Evolutionary conservation across 306 rosid genomes (phyloP).

Genomic region (Cucurbita ficifolia): DNA sequence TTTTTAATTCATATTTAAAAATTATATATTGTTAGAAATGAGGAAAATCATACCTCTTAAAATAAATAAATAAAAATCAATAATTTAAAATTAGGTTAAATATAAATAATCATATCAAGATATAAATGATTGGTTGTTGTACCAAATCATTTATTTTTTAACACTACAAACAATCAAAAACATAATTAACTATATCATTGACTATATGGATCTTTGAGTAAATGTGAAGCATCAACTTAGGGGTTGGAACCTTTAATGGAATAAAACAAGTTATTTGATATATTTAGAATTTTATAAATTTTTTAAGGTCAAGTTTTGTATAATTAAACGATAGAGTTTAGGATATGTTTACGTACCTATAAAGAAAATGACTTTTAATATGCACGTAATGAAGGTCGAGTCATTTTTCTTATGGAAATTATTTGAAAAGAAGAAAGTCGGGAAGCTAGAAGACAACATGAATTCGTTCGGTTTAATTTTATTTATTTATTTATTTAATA

Average conservation of each 20-base stretch:
- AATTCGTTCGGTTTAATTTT: too few relatives aligned
- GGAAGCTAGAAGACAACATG: not conserved
- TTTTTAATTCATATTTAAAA: too few relatives aligned
- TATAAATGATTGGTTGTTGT: not conserved
- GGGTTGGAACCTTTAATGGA: too few relatives aligned
- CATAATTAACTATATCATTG: not conserved
- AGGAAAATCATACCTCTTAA: too few relatives aligned
- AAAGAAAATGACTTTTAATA: not conserved
- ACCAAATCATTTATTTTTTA: not conserved
- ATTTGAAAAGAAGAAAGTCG: not conserved
- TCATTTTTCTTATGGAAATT: not conserved
- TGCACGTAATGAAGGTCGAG: not conserved
- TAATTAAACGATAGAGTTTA: too few relatives aligned
- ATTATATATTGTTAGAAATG: too few relatives aligned
- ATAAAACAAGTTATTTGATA: not conserved
- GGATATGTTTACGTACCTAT: too few relatives aligned
- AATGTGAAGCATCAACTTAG: too few relatives aligned
- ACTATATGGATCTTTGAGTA: too few relatives aligned
- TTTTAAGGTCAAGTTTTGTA: not conserved
- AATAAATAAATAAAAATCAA: not conserved
- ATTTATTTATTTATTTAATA: too few relatives aligned
- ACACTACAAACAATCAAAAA: not conserved
- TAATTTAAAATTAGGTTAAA: not conserved
- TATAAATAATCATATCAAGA: not conserved
- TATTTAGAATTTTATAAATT: not conserved